Evolutionary conservation across 768 basidiomycete species (phyloP), one percentile per base, ranked within the genome.

Genomic region (Russula vinacea): DNA sequence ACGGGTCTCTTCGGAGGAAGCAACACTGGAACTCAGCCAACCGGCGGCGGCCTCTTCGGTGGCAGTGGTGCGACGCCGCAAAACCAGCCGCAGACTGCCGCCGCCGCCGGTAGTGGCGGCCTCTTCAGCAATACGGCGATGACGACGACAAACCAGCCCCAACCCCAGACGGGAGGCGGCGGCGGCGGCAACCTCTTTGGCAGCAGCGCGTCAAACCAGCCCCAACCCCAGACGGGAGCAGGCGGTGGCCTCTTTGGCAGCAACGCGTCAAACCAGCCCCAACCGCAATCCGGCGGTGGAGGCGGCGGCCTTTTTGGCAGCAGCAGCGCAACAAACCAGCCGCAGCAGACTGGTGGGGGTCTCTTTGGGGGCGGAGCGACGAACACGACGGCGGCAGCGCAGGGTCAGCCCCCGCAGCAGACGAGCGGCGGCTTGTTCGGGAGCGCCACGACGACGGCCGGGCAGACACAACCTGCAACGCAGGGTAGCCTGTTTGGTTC

Each of bases 351-450:
- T 4, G 65, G 73, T 19, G 71, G 73, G 10, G 13, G 52, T 32
- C 52, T 53, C n/a, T 53, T 53, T 35, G 52, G 52, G 1, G 19
- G 33, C 19, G 52, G 24, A 9, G n/a, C 26, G 26, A 29, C 8
- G 44, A 45, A n/a, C 16, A 24, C 52, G n/a, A 35, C 52, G 19
- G n/a, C 52, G 19, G n/a, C 10, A n/a, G n/a, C 19, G 33, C 52
- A 53, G n/a, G 33, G 19, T 8, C 52, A 53, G 17, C 33, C 33
- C 10, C 52, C n/a, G n/a, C 52, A 17, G n/a, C 52, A 17, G 51
- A 29, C 26, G 29, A 19, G 32, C 13, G 71, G 73, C 10, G 71
- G 75, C 8, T 58, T 76, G 63, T 75, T 74, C 62, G 73, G 74
- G 10, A 72, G 45, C 54, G 65, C 71, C 16, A 52, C 40, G 39